These are phyloP conservation scores for Nicotiana paniculata DNA, from an alignment of 257 asterid genomes.

Conservation along the genomic window DNA sequence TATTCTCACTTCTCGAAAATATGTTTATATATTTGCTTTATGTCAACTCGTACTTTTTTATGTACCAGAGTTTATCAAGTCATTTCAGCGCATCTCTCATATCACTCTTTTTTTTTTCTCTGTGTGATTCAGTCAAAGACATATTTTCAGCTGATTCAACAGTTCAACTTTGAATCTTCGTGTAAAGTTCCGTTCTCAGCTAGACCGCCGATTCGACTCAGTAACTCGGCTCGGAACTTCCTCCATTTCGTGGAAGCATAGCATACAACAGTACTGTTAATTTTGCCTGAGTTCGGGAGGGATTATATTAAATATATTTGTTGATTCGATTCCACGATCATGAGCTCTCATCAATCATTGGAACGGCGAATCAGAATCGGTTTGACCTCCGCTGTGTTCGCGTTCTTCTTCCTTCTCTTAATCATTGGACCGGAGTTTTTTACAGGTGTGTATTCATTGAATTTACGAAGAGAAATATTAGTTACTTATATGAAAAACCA, in stretches of 20 bases:
- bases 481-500: neutral
- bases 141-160: neutral
- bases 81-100: neutral
- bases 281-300: neutral
- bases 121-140: neutral
- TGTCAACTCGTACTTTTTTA: constrained; percentile 3
- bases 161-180: neutral
- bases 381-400: neutral
- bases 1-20: neutral
- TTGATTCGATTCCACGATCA: neutral
- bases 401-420: neutral
- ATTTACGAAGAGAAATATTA: neutral
- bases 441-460: neutral
- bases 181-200: neutral
- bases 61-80: neutral
- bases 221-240: neutral
- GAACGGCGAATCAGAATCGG: neutral
- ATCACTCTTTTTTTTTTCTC: neutral
- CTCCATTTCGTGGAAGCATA: neutral
- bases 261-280: neutral
- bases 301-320: neutral
- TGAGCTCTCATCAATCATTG: neutral
- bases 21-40: neutral
- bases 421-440: neutral
- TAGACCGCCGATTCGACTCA: neutral